These are phyloP conservation scores for Austroboletus niveus DNA, from an alignment of 1,284 basidiomycete species.

Conservation along the genomic window DNA sequence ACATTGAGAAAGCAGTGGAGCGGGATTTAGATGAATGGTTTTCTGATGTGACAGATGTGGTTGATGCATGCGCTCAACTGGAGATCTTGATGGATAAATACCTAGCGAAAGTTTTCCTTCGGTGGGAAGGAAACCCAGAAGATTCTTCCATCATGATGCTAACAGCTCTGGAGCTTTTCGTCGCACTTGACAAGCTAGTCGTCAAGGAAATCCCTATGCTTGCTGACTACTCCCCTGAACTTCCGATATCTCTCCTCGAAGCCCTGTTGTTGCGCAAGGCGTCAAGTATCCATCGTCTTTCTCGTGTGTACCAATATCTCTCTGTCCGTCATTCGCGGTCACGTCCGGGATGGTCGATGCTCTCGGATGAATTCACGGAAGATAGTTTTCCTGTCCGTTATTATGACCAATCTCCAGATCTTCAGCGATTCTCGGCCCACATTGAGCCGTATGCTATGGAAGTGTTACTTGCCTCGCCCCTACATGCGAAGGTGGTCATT, in stretches of 20 bases:
- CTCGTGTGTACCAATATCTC: not conserved
- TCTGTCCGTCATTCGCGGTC: not conserved
- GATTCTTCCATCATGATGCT: no score
- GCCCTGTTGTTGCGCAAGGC: not conserved
- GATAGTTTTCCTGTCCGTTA: slow-evolving; percentile 9
- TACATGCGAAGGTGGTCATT: no score
- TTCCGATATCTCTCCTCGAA: not conserved
- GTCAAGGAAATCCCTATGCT: not conserved
- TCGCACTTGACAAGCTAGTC: not conserved
- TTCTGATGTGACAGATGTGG: not conserved
- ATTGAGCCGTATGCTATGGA: no score
- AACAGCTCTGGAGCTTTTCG: not conserved
- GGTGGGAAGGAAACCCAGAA: no score
- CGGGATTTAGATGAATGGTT: not conserved
- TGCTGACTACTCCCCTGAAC: not conserved
- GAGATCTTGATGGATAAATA: slow-evolving; percentile 2
- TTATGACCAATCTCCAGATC: not conserved
- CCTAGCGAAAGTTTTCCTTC: no score
- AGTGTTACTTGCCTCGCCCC: no score
- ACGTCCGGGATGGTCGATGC: not conserved
- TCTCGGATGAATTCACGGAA: slow-evolving; percentile 22
- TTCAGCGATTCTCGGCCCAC: not conserved
- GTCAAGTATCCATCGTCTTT: not conserved
- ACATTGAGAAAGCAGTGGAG: slow-evolving; percentile 7
- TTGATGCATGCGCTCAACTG: not conserved